Percentiles rank a stretch among this genome's conserved stretches.
Conservation (phyloP, 2,329 filamentous ascomycete species). For the Rhinocladiella similis region DNA sequence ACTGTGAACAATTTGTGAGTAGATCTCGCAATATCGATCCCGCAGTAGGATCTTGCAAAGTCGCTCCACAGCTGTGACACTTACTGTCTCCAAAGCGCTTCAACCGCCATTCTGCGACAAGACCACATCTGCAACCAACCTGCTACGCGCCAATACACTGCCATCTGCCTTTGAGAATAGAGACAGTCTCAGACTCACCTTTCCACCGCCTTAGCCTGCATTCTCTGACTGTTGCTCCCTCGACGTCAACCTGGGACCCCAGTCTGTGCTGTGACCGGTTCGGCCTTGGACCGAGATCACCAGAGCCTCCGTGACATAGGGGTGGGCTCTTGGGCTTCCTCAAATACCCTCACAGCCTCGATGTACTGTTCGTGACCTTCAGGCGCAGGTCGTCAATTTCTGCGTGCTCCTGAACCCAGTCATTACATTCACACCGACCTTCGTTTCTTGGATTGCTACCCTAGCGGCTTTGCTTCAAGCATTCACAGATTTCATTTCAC, state of each 20-base stretch:
- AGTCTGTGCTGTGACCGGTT: constrained; percentile 14
- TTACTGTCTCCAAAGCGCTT: constrained; percentile 24
- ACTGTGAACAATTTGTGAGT: not conserved
- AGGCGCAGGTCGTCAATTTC: constrained; percentile 22
- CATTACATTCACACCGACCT: constrained; percentile 14
- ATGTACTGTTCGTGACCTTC: constrained; percentile 17
- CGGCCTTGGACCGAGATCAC: constrained; percentile 22
- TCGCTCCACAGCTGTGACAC: constrained; percentile 25
- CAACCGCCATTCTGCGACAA: constrained; percentile 22
- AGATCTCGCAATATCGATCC: not conserved
- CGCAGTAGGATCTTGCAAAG: not conserved
- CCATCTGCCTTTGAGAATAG: constrained; percentile 12
- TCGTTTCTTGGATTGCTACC: constrained; percentile 10
- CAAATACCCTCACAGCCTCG: constrained; percentile 21
- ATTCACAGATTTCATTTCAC: not conserved
- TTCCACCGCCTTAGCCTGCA: constrained; percentile 8
- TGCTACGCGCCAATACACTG: constrained; percentile 25
- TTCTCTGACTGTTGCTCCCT: constrained; percentile 21
- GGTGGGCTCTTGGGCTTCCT: constrained; percentile 11
- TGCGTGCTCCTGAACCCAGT: constrained; percentile 16
- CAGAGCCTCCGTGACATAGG: constrained; percentile 12
- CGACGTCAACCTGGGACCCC: constrained; percentile 8
- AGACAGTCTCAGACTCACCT: constrained; percentile 21
- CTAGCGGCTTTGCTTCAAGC: constrained; percentile 2
- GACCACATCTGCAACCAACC: constrained; percentile 24